Conservation (phyloP, 192 early-diverging fungal species). For the Linnemannia hyalina region DNA sequence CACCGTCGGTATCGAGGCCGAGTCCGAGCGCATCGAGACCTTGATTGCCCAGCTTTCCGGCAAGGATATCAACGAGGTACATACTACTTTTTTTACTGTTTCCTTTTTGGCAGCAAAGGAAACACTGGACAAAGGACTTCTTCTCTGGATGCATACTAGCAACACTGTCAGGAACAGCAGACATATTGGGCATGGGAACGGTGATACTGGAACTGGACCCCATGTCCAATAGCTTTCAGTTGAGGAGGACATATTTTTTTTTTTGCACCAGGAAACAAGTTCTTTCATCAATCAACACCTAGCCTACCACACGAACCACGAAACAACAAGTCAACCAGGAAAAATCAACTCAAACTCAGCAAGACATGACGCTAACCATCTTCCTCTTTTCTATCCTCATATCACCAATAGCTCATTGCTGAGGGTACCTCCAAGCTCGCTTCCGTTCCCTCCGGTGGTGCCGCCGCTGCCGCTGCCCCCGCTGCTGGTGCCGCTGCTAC, state of each 20-base stretch:
- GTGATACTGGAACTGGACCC: no score
- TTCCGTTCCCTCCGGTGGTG: slow-evolving; percentile 94
- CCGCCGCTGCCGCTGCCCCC: slow-evolving; percentile 74
- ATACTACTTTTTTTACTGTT: background rate
- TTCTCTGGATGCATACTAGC: no score
- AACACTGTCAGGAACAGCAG: background rate
- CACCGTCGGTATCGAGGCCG: slow-evolving; percentile 93
- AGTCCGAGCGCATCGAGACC: slow-evolving; percentile 81
- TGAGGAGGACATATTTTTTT: no score
- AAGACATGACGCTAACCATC: no score
- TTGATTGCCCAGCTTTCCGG: slow-evolving; percentile 88
- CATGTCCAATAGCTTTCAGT: no score
- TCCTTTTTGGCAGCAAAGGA: background rate
- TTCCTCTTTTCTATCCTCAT: background rate
- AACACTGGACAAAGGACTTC: background rate
- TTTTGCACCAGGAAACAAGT: no score
- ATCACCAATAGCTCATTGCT: slow-evolving; percentile 79
- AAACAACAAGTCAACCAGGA: background rate
- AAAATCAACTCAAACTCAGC: background rate
- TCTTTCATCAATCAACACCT: no score
- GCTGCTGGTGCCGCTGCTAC: slow-evolving; percentile 69
- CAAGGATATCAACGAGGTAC: slow-evolving; percentile 90
- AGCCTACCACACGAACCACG: no score
- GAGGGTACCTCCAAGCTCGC: slow-evolving; percentile 94
- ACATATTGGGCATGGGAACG: no score